Conservation (phyloP, 345 rosid genomes). For the Gynandropsis gynandra region DNA sequence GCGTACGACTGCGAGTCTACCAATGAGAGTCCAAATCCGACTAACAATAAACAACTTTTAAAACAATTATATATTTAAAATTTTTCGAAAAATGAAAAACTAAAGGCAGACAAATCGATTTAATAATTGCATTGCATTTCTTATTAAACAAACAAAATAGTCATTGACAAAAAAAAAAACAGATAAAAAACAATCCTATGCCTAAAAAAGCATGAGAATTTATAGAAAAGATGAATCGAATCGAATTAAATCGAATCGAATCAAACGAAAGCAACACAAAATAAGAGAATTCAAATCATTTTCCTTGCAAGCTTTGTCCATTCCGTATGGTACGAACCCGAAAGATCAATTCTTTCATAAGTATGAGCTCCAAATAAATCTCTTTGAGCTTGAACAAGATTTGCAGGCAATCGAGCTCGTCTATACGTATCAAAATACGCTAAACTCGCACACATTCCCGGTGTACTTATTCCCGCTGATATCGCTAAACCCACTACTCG, state of each 20-base stretch:
- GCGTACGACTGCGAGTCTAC: too few species aligned
- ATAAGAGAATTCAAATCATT: conserved; percentile 27
- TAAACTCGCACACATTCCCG: conserved; percentile 92
- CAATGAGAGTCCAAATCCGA: too few species aligned
- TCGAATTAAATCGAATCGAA: conserved; percentile 16
- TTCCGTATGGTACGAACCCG: conserved; percentile 79
- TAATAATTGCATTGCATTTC: conserved; percentile 16
- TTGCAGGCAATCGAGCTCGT: conserved; percentile 88
- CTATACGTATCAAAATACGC: conserved; percentile 87
- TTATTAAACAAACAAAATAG: conserved; percentile 18
- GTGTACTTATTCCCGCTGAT: conserved; percentile 84
- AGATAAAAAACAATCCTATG: not conserved
- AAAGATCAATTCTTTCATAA: conserved; percentile 78
- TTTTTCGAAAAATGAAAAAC: too few species aligned
- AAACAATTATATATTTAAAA: too few species aligned
- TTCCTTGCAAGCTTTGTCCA: conserved; percentile 81
- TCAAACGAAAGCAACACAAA: conserved; percentile 9
- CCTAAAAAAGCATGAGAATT: conserved; percentile 17
- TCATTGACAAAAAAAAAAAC: conserved; percentile 1
- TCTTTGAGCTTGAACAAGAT: conserved; percentile 96
- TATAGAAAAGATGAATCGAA: conserved; percentile 1
- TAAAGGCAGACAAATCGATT: too few species aligned
- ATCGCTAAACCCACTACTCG: conserved; percentile 83
- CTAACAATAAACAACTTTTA: too few species aligned
- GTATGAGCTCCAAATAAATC: conserved; percentile 98